Evolutionary conservation across 2,329 filamentous ascomycete species (phyloP).

Genomic region (Ceratocystis papillata): DNA sequence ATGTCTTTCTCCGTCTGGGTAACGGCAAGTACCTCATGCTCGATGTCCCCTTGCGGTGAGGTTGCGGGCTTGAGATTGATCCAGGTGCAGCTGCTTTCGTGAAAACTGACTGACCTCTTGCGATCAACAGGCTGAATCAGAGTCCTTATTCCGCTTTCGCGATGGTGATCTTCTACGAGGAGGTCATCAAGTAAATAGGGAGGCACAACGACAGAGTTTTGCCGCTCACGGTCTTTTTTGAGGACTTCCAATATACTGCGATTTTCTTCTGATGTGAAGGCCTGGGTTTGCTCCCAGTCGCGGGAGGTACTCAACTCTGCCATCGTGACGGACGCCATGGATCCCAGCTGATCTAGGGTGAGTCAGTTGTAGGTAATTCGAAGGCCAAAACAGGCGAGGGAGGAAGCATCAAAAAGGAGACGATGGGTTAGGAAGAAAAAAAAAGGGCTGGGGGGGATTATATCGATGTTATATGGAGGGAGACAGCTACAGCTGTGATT

Average conservation of each 20-base stretch:
- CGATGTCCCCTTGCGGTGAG: background rate
- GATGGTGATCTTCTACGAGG: background rate
- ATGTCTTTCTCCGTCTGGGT: background rate
- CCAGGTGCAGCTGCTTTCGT: background rate
- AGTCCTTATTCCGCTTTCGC: background rate
- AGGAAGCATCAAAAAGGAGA: background rate
- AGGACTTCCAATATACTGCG: background rate
- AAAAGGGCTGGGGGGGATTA: background rate
- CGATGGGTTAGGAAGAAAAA: background rate
- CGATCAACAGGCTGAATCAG: background rate
- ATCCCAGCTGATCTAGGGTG: background rate
- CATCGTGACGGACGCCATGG: background rate
- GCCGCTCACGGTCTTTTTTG: background rate
- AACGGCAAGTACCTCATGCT: background rate
- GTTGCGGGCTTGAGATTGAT: background rate
- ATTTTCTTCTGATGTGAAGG: background rate
- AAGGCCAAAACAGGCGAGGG: background rate
- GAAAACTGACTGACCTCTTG: background rate
- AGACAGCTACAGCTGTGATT: background rate
- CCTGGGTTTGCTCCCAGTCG: constrained; percentile 2
- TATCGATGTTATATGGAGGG: background rate
- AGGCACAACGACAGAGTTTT: background rate
- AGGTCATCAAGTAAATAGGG: background rate
- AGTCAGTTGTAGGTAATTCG: background rate
- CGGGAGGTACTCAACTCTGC: background rate